phyloP scores from a whole-genome alignment of 257 asterid genomes.

The Ajuga chamaepitys region DNA sequence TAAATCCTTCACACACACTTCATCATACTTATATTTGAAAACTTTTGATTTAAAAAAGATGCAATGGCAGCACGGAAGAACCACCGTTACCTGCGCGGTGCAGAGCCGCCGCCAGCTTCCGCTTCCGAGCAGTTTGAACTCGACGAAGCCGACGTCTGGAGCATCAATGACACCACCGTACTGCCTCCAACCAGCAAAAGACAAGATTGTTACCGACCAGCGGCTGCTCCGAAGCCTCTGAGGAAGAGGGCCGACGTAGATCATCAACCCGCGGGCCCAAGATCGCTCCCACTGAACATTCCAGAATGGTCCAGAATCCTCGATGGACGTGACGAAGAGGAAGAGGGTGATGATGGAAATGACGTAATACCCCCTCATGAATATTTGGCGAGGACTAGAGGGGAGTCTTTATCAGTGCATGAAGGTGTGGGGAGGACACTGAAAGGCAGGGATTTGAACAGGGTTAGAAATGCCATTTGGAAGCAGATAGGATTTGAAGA shows the following conservation, averaged over 20 bases:
- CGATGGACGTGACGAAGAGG: slow-evolving; percentile 31
- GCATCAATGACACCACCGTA: not conserved
- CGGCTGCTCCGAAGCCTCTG: slow-evolving; percentile 20
- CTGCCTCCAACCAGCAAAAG: slow-evolving; percentile 16
- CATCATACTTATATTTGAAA: no score
- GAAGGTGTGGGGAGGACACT: slow-evolving; percentile 57
- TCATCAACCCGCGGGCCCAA: slow-evolving; percentile 8
- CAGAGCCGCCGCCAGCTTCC: slow-evolving; percentile 6
- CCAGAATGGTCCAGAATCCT: slow-evolving; percentile 77
- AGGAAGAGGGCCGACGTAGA: slow-evolving; percentile 13
- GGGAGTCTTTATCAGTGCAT: slow-evolving; percentile 45
- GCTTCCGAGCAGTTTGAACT: slow-evolving; percentile 30
- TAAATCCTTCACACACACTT: no score
- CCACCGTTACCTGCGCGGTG: slow-evolving; percentile 30
- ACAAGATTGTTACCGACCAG: not conserved
- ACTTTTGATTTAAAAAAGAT: not conserved
- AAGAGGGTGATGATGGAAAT: slow-evolving; percentile 16
- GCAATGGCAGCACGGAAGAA: slow-evolving; percentile 39
- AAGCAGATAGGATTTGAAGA: slow-evolving; percentile 72
- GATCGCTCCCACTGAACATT: slow-evolving; percentile 54
- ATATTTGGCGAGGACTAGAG: slow-evolving; percentile 25
- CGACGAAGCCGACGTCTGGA: slow-evolving; percentile 60
- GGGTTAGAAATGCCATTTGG: slow-evolving; percentile 68
- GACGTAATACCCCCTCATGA: slow-evolving; percentile 21
- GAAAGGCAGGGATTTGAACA: slow-evolving; percentile 55